These are phyloP conservation scores for Prunus kanzakura DNA, from an alignment of 306 rosid genomes.

Conservation along the genomic window DNA sequence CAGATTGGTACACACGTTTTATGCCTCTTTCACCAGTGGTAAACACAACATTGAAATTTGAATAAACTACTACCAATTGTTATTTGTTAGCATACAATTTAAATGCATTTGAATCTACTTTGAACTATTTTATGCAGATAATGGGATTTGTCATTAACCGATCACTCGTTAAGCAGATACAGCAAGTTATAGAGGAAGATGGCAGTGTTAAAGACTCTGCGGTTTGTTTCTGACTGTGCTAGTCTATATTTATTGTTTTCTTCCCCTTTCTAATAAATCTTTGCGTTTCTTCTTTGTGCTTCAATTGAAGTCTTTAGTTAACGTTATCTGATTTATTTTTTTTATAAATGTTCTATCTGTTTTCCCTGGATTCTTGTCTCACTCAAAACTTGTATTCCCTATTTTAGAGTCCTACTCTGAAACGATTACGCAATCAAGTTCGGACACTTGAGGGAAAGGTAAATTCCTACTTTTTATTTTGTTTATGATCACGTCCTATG, in stretches of 20 bases:
- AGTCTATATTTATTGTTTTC: conserved; percentile 10
- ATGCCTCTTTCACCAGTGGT: conserved; percentile 93
- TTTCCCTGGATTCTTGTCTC: background rate
- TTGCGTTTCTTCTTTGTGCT: conserved; percentile 22
- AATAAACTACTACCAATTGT: conserved; percentile 3
- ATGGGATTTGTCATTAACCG: conserved; percentile 59
- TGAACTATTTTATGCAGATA: conserved; percentile 52
- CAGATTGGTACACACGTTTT: conserved; percentile 70
- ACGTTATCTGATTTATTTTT: conserved; percentile 14
- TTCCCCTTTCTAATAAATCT: conserved; percentile 2
- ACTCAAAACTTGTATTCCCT: conserved; percentile 13
- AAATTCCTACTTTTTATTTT: conserved; percentile 4
- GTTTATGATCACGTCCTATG: background rate
- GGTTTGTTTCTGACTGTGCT: conserved; percentile 52
- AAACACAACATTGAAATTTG: conserved; percentile 25
- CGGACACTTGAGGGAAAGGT: conserved; percentile 77
- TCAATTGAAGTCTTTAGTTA: background rate
- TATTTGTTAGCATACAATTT: conserved; percentile 1
- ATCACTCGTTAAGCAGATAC: conserved; percentile 65
- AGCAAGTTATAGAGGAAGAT: conserved; percentile 74
- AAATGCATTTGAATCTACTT: conserved; percentile 9
- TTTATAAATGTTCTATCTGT: background rate
- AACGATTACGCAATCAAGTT: conserved; percentile 65
- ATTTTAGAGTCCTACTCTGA: conserved; percentile 66
- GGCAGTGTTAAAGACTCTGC: conserved; percentile 90